Percentiles rank a stretch among this genome's conserved stretches.
Evolutionary conservation across 352 stramenopile species (phyloP).

Genomic region (Nothophytophthora sp.): DNA sequence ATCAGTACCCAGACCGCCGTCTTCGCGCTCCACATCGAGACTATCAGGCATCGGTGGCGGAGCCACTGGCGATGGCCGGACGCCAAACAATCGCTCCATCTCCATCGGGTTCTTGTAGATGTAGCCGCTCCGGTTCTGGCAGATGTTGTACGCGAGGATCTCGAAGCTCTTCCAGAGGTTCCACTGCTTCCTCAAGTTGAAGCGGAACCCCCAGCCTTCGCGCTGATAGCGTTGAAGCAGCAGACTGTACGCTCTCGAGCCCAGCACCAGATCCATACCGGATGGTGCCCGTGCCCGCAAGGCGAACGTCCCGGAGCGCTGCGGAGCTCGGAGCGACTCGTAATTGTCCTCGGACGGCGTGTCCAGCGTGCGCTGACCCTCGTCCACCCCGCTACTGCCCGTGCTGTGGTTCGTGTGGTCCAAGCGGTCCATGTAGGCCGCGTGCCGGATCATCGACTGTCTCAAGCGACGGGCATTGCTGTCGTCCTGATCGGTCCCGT

Average conservation of each 20-base stretch:
- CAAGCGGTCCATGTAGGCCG: conserved; percentile 12
- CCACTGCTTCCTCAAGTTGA: conserved; percentile 85
- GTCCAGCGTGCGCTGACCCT: conserved; percentile 22
- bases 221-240: conserved; percentile 76
- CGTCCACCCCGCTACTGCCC: conserved; percentile 13
- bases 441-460: conserved; percentile 30
- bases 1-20: conserved; percentile 13
- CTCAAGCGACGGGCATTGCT: conserved; percentile 19
- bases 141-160: conserved; percentile 89
- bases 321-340: conserved; percentile 11
- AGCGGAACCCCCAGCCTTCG: conserved; percentile 79
- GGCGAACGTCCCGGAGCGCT: conserved; percentile 20
- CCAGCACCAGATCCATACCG: conserved; percentile 78
- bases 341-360: conserved; percentile 26
- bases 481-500: conserved; percentile 27
- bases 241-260: conserved; percentile 70
- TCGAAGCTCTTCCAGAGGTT: conserved; percentile 89
- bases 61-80: conserved; percentile 19
- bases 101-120: conserved; percentile 89
- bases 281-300: conserved; percentile 47
- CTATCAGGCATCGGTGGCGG: conserved; percentile 5
- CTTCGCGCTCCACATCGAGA: background rate
- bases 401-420: conserved; percentile 18
- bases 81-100: conserved; percentile 81
- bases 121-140: conserved; percentile 82